Conservation (phyloP, 2,329 filamentous ascomycete genomes). For the Microsporum audouinii region DNA sequence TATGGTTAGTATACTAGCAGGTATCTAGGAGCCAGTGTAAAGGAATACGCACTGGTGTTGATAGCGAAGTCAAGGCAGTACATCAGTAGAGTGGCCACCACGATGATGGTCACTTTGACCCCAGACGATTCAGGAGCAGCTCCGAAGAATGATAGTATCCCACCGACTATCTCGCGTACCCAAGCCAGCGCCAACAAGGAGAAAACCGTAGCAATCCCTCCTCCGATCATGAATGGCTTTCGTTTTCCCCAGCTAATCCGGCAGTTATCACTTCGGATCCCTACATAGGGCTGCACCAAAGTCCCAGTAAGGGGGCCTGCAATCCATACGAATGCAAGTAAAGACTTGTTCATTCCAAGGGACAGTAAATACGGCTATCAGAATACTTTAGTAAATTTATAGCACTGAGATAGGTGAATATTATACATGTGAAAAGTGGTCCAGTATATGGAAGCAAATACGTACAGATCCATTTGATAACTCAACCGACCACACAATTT, state of each 20-base stretch:
- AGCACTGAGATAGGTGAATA: neutral
- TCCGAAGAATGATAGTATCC: slow-evolving; percentile 58
- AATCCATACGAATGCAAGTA: slow-evolving; percentile 77
- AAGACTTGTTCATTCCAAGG: slow-evolving; percentile 67
- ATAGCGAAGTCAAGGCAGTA: slow-evolving; percentile 90
- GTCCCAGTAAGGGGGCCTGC: slow-evolving; percentile 68
- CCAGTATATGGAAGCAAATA: slow-evolving; percentile 9
- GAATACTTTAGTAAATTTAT: neutral
- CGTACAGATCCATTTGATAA: slow-evolving; percentile 74
- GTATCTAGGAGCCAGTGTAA: neutral
- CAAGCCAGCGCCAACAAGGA: slow-evolving; percentile 61
- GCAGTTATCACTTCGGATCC: slow-evolving; percentile 70
- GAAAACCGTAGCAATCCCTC: slow-evolving; percentile 54
- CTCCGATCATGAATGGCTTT: slow-evolving; percentile 69
- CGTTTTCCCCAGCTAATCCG: slow-evolving; percentile 63
- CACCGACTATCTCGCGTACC: slow-evolving; percentile 60
- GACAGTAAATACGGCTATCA: slow-evolving; percentile 61
- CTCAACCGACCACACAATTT: slow-evolving; percentile 94
- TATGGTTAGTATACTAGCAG: slow-evolving; percentile 6
- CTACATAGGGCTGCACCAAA: slow-evolving; percentile 71
- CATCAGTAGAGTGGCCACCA: slow-evolving; percentile 72
- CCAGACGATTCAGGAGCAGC: slow-evolving; percentile 53
- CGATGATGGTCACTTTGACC: slow-evolving; percentile 56
- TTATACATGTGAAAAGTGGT: neutral
- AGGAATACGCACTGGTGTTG: slow-evolving; percentile 58